These are phyloP conservation scores for Ceriops tagal DNA, from an alignment of 345 rosid species.

Conservation along the genomic window DNA sequence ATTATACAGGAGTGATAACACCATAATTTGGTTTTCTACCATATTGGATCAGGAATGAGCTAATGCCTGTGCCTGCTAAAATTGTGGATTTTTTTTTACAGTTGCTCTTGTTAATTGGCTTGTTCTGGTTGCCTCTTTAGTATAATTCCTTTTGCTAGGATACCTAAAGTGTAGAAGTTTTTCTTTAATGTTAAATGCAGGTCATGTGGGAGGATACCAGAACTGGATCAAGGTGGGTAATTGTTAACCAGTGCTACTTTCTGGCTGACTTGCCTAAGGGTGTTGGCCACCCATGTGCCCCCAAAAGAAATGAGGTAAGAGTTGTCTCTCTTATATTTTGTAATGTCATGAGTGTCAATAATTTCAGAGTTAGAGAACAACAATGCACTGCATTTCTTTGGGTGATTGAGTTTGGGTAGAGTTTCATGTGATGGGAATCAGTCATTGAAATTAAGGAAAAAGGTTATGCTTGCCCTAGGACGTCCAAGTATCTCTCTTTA, in stretches of 20 bases:
- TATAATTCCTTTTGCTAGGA: not conserved
- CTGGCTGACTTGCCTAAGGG: constrained; percentile 60
- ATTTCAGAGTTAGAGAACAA: not conserved
- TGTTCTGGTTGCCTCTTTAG: not conserved
- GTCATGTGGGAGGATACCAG: constrained; percentile 64
- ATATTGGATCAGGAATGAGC: not conserved
- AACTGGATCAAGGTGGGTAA: constrained; percentile 57
- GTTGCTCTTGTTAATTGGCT: not conserved
- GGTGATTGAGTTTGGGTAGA: no score
- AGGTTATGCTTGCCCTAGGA: not conserved
- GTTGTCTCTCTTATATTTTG: not conserved
- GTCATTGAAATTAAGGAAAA: no score
- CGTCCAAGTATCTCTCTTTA: not conserved
- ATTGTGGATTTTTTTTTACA: not conserved
- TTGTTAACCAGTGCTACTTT: constrained; percentile 53
- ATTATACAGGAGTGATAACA: not conserved
- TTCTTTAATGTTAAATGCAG: constrained; percentile 27
- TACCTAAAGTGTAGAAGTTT: not conserved
- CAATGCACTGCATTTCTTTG: not conserved
- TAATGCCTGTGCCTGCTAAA: not conserved
- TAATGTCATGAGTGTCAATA: not conserved
- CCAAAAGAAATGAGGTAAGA: constrained; percentile 55
- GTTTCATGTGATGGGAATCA: no score
- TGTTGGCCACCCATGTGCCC: constrained; percentile 50
- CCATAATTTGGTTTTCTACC: not conserved